Conservation (phyloP, 164 flowering plant species). For the Piper longum region DNA sequence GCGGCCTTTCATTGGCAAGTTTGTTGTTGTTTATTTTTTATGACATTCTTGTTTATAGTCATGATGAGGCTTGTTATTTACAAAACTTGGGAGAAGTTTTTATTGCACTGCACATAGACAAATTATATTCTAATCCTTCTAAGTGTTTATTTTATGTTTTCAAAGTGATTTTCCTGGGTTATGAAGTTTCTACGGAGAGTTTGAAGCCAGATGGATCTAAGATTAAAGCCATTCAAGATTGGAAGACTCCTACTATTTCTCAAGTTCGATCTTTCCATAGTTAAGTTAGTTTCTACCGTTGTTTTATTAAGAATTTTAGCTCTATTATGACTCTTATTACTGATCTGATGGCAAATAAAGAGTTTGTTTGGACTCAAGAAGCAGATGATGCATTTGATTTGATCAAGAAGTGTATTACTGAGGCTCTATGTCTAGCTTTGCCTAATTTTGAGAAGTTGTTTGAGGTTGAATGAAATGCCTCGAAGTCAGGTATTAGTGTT, state of each 20-base stretch:
- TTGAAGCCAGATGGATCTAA: background rate
- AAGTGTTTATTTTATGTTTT: background rate
- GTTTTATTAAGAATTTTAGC: background rate
- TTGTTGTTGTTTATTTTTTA: background rate
- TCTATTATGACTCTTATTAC: background rate
- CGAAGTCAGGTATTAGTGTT: background rate
- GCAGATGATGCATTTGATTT: too few relatives aligned
- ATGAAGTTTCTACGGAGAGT: background rate
- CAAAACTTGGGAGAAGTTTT: background rate
- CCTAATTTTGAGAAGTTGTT: background rate
- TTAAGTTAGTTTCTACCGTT: too few relatives aligned
- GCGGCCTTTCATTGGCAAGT: too few relatives aligned
- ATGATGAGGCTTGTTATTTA: background rate
- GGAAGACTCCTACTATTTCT: conserved; percentile 1
- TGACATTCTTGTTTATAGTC: background rate
- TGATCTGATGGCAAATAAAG: background rate
- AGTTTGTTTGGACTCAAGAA: background rate
- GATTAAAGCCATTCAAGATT: conserved; percentile 4
- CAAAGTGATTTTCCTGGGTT: background rate
- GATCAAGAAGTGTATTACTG: too few relatives aligned
- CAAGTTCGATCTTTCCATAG: conserved; percentile 7
- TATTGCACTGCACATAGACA: too few relatives aligned
- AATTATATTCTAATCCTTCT: background rate
- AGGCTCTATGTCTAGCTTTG: background rate
- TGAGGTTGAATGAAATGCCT: background rate